These are phyloP conservation scores for Malus hybrid DNA, from an alignment of 331 rosid genomes.

Conservation along the genomic window DNA sequence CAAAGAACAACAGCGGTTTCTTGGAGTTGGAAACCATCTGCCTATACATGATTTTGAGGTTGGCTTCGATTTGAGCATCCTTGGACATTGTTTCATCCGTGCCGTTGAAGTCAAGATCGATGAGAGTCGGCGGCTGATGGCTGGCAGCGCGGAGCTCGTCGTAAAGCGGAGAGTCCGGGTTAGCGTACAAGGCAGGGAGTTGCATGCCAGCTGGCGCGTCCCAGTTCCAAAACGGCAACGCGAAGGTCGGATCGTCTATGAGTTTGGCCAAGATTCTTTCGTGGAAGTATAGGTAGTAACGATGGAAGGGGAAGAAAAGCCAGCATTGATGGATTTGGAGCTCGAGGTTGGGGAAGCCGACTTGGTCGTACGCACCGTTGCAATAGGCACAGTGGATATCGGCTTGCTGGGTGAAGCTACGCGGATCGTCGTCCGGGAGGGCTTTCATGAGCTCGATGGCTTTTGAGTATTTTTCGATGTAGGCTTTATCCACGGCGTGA, in stretches of 20 bases:
- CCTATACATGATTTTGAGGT: constrained; percentile 54
- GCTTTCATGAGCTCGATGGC: constrained; percentile 60
- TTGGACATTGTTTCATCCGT: background rate
- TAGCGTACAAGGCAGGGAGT: constrained; percentile 37
- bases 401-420: constrained; percentile 66
- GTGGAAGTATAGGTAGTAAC: constrained; percentile 58
- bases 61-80: constrained; percentile 7
- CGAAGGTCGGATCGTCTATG: constrained; percentile 54
- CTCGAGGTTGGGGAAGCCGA: constrained; percentile 56
- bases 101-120: constrained; percentile 36
- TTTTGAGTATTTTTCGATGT: constrained; percentile 42
- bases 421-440: constrained; percentile 55
- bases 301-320: constrained; percentile 81
- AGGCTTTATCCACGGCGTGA: constrained; percentile 34
- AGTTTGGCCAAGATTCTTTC: constrained; percentile 64
- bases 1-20: constrained; percentile 39
- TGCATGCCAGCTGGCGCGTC: constrained; percentile 59
- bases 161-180: constrained; percentile 42
- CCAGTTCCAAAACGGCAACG: constrained; percentile 78
- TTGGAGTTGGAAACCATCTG: constrained; percentile 57
- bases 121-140: constrained; percentile 44
- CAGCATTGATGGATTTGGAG: constrained; percentile 59
- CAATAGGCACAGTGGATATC: constrained; percentile 77
- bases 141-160: constrained; percentile 23
- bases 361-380: constrained; percentile 56